Conservation (phyloP, 2,329 filamentous ascomycete species). For the Neofusicoccum cordaticola region DNA sequence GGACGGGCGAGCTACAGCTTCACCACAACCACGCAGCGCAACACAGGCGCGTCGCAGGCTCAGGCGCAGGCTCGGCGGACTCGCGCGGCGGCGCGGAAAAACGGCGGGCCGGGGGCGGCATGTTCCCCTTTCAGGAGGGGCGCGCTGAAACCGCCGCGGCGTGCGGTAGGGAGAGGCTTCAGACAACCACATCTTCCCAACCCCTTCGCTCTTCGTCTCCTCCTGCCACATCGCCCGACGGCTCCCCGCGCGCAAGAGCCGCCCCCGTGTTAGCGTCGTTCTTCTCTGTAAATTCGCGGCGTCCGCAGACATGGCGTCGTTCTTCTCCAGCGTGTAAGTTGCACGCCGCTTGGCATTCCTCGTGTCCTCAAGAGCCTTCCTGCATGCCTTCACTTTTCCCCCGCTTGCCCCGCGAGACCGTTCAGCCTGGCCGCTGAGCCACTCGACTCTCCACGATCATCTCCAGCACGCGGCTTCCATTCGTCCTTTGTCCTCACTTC, state of each 20-base stretch:
- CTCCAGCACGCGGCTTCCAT: slow-evolving; percentile 12
- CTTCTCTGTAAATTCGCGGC: background rate
- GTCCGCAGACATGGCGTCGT: slow-evolving; percentile 33
- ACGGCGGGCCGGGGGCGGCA: background rate
- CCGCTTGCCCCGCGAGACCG: background rate
- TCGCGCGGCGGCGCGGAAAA: background rate
- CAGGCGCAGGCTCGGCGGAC: background rate
- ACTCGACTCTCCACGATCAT: background rate
- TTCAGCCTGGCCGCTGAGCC: background rate
- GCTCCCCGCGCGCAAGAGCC: background rate
- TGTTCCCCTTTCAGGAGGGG: slow-evolving; percentile 12
- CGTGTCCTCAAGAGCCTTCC: background rate
- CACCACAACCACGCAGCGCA: background rate
- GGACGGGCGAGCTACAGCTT: background rate
- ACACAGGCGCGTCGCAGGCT: slow-evolving; percentile 1
- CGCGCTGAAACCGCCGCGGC: slow-evolving; percentile 13
- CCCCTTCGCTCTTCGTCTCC: slow-evolving; percentile 3
- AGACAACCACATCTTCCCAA: slow-evolving; percentile 9
- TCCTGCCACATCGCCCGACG: background rate
- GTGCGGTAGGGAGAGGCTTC: slow-evolving; percentile 14
- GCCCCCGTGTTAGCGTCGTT: background rate
- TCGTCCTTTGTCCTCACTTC: slow-evolving; percentile 7
- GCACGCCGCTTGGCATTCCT: slow-evolving; percentile 16
- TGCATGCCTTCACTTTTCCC: background rate
- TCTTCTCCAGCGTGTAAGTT: slow-evolving; percentile 44